These are phyloP conservation scores for Podospora didyma DNA, from an alignment of 495 filamentous ascomycete species.

Conservation along the genomic window DNA sequence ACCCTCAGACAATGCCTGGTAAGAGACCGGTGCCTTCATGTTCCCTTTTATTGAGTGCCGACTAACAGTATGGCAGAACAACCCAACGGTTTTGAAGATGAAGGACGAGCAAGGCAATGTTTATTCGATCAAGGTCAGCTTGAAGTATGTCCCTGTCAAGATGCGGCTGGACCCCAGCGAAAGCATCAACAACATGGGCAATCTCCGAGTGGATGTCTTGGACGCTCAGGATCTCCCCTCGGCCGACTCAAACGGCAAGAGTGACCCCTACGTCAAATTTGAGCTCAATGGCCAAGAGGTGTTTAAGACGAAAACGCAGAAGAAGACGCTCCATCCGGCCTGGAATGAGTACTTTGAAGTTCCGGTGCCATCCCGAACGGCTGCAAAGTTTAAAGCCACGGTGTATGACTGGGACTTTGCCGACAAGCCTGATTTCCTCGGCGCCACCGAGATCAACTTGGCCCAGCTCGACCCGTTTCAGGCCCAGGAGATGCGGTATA, in stretches of 20 bases:
- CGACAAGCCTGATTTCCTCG: constrained; percentile 84
- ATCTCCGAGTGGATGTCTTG: constrained; percentile 83
- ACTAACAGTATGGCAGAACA: constrained; percentile 57
- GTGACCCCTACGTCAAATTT: constrained; percentile 96
- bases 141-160: constrained; percentile 88
- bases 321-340: constrained; percentile 90
- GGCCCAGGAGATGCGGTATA: constrained; percentile 64
- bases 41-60: neutral
- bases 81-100: constrained; percentile 75
- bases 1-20: constrained; percentile 83
- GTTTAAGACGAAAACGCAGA: constrained; percentile 88
- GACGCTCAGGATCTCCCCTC: constrained; percentile 84
- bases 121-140: constrained; percentile 80
- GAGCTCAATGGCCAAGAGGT: constrained; percentile 79
- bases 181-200: constrained; percentile 98
- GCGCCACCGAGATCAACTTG: constrained; percentile 73
- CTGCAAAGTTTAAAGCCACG: constrained; percentile 76
- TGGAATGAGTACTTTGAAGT: constrained; percentile 97
- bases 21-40: constrained; percentile 27
- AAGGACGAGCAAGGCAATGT: constrained; percentile 69
- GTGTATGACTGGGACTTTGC: constrained; percentile 96
- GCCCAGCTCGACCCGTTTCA: constrained; percentile 79
- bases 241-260: constrained; percentile 92
- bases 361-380: constrained; percentile 74
- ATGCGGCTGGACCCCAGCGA: constrained; percentile 94